A percentile compares a stretch with the other conserved stretches of the same genome.
Evolutionary conservation across 2,329 filamentous ascomycete genomes (phyloP).

Genomic region (Sclerotinia minor): DNA sequence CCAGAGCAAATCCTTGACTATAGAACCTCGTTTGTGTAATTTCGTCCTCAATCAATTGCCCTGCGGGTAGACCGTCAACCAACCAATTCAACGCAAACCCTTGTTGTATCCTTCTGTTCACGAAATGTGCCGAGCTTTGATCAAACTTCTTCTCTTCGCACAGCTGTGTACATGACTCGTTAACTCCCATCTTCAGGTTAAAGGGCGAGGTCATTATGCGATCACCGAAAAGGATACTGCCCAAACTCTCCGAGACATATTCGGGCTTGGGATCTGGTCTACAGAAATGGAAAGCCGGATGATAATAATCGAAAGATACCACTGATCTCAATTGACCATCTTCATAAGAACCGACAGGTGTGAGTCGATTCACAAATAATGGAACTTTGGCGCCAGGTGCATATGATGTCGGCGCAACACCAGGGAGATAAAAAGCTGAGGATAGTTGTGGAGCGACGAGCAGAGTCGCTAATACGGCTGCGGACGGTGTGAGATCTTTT

Average conservation of each 20-base stretch:
- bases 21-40: constrained; percentile 79
- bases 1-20: constrained; percentile 86
- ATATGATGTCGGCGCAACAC: constrained; percentile 93
- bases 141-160: constrained; percentile 70
- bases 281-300: constrained; percentile 85
- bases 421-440: constrained; percentile 90
- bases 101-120: constrained; percentile 78
- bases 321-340: constrained; percentile 88
- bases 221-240: constrained; percentile 96
- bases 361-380: constrained; percentile 89
- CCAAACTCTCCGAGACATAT: constrained; percentile 82
- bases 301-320: constrained; percentile 95
- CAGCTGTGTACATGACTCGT: constrained; percentile 82
- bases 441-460: constrained; percentile 54
- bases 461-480: constrained; percentile 52
- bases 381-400: constrained; percentile 76
- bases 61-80: constrained; percentile 89
- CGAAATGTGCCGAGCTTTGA: constrained; percentile 68
- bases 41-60: constrained; percentile 76
- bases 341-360: constrained; percentile 73
- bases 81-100: constrained; percentile 95
- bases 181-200: constrained; percentile 79
- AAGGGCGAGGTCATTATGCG: constrained; percentile 97
- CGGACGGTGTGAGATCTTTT: constrained; percentile 43
- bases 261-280: constrained; percentile 72